Evolutionary conservation across 2,329 filamentous ascomycete species (phyloP), one percentile per base, ranked within the genome.

Genomic region (Emmonsiellopsis sp.): DNA sequence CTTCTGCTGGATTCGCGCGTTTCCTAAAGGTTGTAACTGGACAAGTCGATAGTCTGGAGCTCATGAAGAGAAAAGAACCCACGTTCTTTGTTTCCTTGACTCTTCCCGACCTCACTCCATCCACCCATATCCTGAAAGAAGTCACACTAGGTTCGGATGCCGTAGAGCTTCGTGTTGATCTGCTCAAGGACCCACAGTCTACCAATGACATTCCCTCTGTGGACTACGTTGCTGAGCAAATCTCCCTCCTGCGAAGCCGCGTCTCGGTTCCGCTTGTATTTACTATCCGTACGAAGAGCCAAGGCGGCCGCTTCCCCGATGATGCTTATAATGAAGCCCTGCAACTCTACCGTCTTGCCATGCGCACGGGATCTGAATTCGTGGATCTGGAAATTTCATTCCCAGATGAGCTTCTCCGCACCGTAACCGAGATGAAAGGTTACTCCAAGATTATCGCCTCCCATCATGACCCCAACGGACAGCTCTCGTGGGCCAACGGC

Each of bases 1-100:
- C 80, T 32, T 76, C 85, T 39, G 73, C 82, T 47, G 86, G 92
- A 63, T 93, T 95, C 62, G 75, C 76, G 14, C 82, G 84, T 47
- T 92, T 94, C 66, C 70, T 92, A 48, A 77, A 78, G 40, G 76
- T 85, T 36, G 82, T 92, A 55, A 85, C 80, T 42, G 87, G 87
- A 73, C 73, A 68, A 67, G 61, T 55, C 72, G 68, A 75, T 75
- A 70, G 68, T 60, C 58, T 88, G 42, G 71, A 78, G 42, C 71
- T 78, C 37, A 77, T 85, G 61, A 79, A 76, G 63, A 86, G 84
- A 69, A 81, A 82, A 60, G 70, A 75, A 57, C 82, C 88, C 48
- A 93, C 88, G 17, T 97, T 95, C 75, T 98, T 98, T 62, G 87
- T 97, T 21, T 91, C 91, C 7, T 74, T 98, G 47, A 97, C 93